Conservation (phyloP, 1,139 yeast genomes). For the Candida labiduridarum region DNA sequence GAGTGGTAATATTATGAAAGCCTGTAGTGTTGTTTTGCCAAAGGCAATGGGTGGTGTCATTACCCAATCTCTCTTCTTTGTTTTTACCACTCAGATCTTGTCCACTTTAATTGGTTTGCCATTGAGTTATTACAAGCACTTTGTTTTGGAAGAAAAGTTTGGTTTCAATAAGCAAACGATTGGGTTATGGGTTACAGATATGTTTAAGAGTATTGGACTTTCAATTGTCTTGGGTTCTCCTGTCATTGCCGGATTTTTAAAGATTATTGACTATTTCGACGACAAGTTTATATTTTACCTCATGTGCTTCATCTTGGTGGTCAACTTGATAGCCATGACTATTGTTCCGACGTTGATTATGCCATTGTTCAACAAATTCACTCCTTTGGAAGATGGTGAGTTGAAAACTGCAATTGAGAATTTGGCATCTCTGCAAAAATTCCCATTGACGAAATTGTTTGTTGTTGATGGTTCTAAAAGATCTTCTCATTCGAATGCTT, state of each 20-base stretch:
- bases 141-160: slow-evolving; percentile 86
- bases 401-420: slow-evolving; percentile 79
- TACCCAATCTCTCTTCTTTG: slow-evolving; percentile 69
- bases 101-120: slow-evolving; percentile 65
- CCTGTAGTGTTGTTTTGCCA: slow-evolving; percentile 38
- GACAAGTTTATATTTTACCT: slow-evolving; percentile 79
- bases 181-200: slow-evolving; percentile 71
- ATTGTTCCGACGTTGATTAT: slow-evolving; percentile 81
- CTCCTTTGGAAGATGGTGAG: slow-evolving; percentile 90
- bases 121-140: slow-evolving; percentile 69
- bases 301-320: slow-evolving; percentile 67
- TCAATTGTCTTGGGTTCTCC: slow-evolving; percentile 69
- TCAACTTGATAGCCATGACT: slow-evolving; percentile 74
- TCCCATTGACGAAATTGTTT: slow-evolving; percentile 83
- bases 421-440: slow-evolving; percentile 71
- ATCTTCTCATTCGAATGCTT: slow-evolving; percentile 95
- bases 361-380: slow-evolving; percentile 88
- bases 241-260: slow-evolving; percentile 70
- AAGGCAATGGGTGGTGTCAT: slow-evolving; percentile 55
- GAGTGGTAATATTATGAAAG: slow-evolving; percentile 45
- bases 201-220: slow-evolving; percentile 60
- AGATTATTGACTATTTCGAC: slow-evolving; percentile 79
- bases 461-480: slow-evolving; percentile 96
- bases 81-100: slow-evolving; percentile 44
- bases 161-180: slow-evolving; percentile 90